Evolutionary conservation across 2,329 filamentous ascomycete genomes (phyloP).

Genomic region (Microdochium nivale): DNA sequence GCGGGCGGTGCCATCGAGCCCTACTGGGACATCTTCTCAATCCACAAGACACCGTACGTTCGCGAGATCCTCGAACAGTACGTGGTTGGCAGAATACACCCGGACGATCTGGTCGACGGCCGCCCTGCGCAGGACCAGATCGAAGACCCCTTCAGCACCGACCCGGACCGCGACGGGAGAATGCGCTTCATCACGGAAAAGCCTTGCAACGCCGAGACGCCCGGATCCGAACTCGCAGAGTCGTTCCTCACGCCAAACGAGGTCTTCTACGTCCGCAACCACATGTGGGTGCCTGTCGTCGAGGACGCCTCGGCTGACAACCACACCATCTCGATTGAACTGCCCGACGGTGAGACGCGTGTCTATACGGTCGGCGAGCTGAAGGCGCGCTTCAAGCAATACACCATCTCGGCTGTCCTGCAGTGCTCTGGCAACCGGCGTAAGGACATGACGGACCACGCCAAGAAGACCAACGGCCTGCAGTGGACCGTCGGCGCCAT

Average conservation of each 20-base stretch:
- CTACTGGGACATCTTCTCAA: slow-evolving; percentile 64
- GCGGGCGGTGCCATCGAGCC: slow-evolving; percentile 56
- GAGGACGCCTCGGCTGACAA: slow-evolving; percentile 20
- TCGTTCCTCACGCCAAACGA: slow-evolving; percentile 33
- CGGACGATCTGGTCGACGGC: slow-evolving; percentile 49
- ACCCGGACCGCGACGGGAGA: slow-evolving; percentile 31
- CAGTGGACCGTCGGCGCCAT: slow-evolving; percentile 39
- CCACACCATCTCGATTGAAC: slow-evolving; percentile 30
- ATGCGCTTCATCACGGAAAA: slow-evolving; percentile 30
- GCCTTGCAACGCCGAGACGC: slow-evolving; percentile 43
- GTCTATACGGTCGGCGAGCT: slow-evolving; percentile 32
- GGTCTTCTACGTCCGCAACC: slow-evolving; percentile 37
- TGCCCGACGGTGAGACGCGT: slow-evolving; percentile 29
- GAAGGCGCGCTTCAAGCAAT: slow-evolving; percentile 30
- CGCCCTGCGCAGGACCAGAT: slow-evolving; percentile 41
- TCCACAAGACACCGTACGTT: slow-evolving; percentile 58
- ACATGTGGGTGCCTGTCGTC: slow-evolving; percentile 36
- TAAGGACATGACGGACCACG: slow-evolving; percentile 31
- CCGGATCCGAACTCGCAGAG: slow-evolving; percentile 26
- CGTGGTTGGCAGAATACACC: slow-evolving; percentile 52
- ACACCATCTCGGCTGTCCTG: slow-evolving; percentile 33
- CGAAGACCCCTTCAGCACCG: slow-evolving; percentile 45
- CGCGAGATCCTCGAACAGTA: slow-evolving; percentile 58
- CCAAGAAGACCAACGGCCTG: slow-evolving; percentile 33
- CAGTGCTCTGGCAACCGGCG: slow-evolving; percentile 40